phyloP scores from a whole-genome alignment of 2,329 filamentous ascomycete genomes.

The Fusarium siculi region DNA sequence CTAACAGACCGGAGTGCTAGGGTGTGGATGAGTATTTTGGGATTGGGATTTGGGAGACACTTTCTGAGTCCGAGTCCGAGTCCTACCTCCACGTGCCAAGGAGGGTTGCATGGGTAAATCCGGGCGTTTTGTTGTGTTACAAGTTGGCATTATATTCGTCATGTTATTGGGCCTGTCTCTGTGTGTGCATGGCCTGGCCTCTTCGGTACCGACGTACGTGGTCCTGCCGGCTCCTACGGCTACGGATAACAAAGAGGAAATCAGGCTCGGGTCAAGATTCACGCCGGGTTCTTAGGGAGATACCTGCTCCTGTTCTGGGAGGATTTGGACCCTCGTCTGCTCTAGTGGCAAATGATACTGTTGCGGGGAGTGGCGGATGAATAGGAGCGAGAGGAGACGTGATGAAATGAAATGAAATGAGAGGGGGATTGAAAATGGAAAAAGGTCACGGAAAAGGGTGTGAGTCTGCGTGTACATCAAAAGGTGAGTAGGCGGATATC shows the following conservation, averaged over 20 bases:
- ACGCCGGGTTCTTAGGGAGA: not conserved
- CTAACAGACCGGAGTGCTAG: slow-evolving; percentile 3
- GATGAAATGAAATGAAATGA: not conserved
- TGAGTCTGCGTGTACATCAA: not conserved
- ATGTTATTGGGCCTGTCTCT: slow-evolving; percentile 10
- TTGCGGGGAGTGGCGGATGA: not conserved
- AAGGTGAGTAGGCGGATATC: not conserved
- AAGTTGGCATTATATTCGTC: not conserved
- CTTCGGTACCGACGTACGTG: not conserved
- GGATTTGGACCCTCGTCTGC: slow-evolving; percentile 4
- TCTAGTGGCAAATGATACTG: not conserved
- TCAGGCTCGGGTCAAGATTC: slow-evolving; percentile 5
- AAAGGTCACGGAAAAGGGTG: not conserved
- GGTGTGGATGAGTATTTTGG: not conserved
- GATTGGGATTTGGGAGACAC: not conserved
- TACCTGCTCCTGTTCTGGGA: not conserved
- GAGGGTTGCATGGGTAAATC: slow-evolving; percentile 22
- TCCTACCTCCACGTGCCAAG: slow-evolving; percentile 22
- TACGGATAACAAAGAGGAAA: not conserved
- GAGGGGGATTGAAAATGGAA: not conserved
- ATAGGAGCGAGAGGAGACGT: not conserved
- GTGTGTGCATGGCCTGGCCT: not conserved
- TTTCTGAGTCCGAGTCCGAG: not conserved
- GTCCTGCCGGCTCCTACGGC: slow-evolving; percentile 3
- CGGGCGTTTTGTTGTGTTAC: slow-evolving; percentile 16